Percentiles rank a stretch among this genome's conserved stretches.
phyloP scores from a whole-genome alignment of 2,329 filamentous ascomycete genomes.

The Anisogramma anomala region DNA sequence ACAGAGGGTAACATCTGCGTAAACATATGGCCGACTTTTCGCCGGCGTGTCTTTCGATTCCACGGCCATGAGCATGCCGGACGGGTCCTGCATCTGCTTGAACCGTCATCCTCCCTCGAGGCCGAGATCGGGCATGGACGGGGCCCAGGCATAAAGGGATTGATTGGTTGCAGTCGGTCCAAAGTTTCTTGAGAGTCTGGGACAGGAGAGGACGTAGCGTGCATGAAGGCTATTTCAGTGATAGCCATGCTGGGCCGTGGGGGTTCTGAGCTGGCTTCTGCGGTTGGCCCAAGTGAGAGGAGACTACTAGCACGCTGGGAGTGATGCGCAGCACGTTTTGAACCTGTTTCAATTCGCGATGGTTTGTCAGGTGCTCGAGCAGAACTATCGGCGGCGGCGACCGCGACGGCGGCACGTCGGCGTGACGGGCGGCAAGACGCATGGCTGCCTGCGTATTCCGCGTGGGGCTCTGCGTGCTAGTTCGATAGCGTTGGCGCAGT shows the following conservation, averaged over 20 bases:
- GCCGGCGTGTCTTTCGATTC: constrained; percentile 32
- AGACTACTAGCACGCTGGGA: no score
- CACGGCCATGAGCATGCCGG: constrained; percentile 31
- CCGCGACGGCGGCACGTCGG: constrained; percentile 10
- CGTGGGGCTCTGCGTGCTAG: not conserved
- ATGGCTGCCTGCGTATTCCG: constrained; percentile 8
- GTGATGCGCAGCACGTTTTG: no score
- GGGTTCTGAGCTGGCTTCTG: not conserved
- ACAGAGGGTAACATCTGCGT: no score
- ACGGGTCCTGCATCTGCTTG: constrained; percentile 26
- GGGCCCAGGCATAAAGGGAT: not conserved
- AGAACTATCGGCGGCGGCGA: constrained; percentile 14
- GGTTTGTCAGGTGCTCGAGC: no score
- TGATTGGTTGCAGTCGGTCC: constrained; percentile 13
- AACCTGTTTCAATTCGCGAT: no score
- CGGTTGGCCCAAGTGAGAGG: not conserved
- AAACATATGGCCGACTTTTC: constrained; percentile 18
- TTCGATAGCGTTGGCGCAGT: not conserved
- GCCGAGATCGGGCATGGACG: constrained; percentile 25
- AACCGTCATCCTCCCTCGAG: constrained; percentile 22
- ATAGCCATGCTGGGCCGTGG: constrained; percentile 23
- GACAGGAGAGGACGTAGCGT: constrained; percentile 22
- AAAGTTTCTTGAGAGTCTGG: constrained; percentile 23
- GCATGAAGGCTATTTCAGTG: constrained; percentile 29
- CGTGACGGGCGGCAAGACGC: constrained; percentile 11